Base-by-base conservation (phyloP, 1,284 basidiomycete species). In the Hymenochaete sp. region DNA sequence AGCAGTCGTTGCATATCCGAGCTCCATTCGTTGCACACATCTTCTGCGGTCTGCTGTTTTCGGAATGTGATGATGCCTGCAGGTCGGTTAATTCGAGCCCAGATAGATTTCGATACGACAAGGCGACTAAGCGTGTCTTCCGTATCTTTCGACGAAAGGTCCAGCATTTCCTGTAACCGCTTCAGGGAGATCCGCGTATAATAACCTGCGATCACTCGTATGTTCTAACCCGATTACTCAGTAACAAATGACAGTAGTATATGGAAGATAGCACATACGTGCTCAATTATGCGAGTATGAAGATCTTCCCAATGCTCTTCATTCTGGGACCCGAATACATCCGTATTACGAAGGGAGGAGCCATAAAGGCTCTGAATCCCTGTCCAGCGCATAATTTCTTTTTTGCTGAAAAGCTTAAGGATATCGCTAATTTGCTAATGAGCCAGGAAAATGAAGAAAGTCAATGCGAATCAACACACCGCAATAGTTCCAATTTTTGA, bases 381-480 rank as follows among this genome's bases (percentile, higher is more conserved):
- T 0, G 95, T 92, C 96, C 96, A 98, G 51, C 95, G 73, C 90
- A 98, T 97, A 36, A 99, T 71, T 60, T 98, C 96, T 33, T 82
- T 82, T 2, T 93, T 98, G 10, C 86, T 86, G 62, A 99, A 98
- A 58, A 90, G 95, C 70, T 98, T 98, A 49, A 96, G 77, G 33
- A 98, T 77, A 55, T 96, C 93, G 61, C 91, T 96, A 47, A n/a
- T 0, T 39, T 24, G 3, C 38, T 28, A 10, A 36, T 47, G 14
- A 44, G 14, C 53, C 32, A 52, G 51, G 26, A n/a, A 38, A 16
- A 25, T 27, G 47, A 38, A 27, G 10, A 36, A 35, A 38, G 4
- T 5, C 29, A 42, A 52, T 19, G 53, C 24, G 14, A 24, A 26
- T 4, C 14, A 4, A 68, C 90, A 54, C 57, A 96, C 93, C 84